Base-by-base conservation (phyloP, 139 green algal species). In the Micractinium conductrix region DNA sequence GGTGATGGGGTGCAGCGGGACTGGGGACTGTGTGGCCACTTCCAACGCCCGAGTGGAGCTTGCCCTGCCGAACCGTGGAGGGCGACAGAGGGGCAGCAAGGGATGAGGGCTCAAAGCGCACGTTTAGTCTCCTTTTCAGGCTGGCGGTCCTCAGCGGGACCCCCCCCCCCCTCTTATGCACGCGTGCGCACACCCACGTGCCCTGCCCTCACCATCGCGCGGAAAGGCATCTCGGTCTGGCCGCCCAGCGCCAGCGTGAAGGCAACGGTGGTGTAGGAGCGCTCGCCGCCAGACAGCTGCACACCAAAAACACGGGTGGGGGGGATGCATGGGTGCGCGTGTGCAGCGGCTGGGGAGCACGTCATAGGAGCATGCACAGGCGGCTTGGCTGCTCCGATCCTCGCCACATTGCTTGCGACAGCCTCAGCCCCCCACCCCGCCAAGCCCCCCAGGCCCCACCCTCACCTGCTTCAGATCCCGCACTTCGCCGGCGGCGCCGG, bases 161-260 rank as follows among this genome's bases (percentile, higher is more conserved):
- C n/a, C n/a, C n/a, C n/a, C n/a, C n/a, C n/a, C n/a, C n/a, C n/a
- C n/a, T n/a, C n/a, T n/a, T n/a, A n/a, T n/a, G n/a, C n/a, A n/a
- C n/a, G n/a, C n/a, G n/a, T n/a, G n/a, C n/a, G n/a, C n/a, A n/a
- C n/a, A n/a, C n/a, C n/a, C n/a, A n/a, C n/a, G n/a, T n/a, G n/a
- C n/a, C n/a, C n/a, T n/a, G n/a, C n/a, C n/a, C 53, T 62, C 53
- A 62, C 53, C 76, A 82, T 82, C 38, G 76, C 68, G 0, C 80
- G 44, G 80, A 98, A 96, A 26, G 96, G 96, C 55, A 88, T 91
- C 75, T 98, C 93, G 0, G 89, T 93, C 43, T 80, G 84, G 17
- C 93, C 78, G 1, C 96, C 96, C 33, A 99, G 85, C 1, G 96
- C 92, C 60, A 99, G 90, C 53, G 95, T 91, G 85, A 98, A 96